Conservation (phyloP, 2,329 filamentous ascomycete genomes). For the Cytospora leucostoma region DNA sequence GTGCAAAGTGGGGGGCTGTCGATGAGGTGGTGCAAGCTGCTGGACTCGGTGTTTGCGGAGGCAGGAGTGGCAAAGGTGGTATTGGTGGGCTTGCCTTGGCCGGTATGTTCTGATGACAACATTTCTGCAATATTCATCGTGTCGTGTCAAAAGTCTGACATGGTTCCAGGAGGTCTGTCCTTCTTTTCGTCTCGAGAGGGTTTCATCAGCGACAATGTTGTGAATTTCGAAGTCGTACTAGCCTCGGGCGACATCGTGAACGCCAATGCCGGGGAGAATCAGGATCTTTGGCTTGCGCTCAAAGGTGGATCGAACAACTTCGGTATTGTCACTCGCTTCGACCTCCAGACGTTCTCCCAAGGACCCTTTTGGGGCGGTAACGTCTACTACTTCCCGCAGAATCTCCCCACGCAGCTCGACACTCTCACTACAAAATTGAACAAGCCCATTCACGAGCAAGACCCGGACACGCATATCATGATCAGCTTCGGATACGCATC, state of each 20-base stretch:
- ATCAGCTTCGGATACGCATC: neutral
- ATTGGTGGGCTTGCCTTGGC: conserved; percentile 42
- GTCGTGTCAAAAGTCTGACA: no score
- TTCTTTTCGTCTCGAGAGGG: conserved; percentile 44
- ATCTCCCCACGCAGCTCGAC: conserved; percentile 26
- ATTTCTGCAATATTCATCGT: neutral
- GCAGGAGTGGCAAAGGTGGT: conserved; percentile 32
- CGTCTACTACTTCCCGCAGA: conserved; percentile 30
- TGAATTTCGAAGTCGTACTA: conserved; percentile 44
- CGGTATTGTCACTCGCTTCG: conserved; percentile 36
- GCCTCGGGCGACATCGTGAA: conserved; percentile 41
- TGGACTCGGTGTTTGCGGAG: neutral
- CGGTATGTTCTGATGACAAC: neutral
- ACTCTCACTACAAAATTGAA: conserved; percentile 24
- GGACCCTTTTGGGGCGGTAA: conserved; percentile 37
- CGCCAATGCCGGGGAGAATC: conserved; percentile 37
- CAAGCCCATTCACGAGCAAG: neutral
- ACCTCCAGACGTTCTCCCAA: conserved; percentile 29
- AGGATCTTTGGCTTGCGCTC: conserved; percentile 34
- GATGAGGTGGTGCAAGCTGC: neutral
- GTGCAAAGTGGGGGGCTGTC: neutral
- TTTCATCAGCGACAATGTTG: conserved; percentile 40
- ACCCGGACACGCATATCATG: conserved; percentile 6
- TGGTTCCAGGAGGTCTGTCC: conserved; percentile 40
- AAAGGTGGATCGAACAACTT: conserved; percentile 37